Conservation (phyloP, 768 basidiomycete genomes). For the Lentinula sp. region DNA sequence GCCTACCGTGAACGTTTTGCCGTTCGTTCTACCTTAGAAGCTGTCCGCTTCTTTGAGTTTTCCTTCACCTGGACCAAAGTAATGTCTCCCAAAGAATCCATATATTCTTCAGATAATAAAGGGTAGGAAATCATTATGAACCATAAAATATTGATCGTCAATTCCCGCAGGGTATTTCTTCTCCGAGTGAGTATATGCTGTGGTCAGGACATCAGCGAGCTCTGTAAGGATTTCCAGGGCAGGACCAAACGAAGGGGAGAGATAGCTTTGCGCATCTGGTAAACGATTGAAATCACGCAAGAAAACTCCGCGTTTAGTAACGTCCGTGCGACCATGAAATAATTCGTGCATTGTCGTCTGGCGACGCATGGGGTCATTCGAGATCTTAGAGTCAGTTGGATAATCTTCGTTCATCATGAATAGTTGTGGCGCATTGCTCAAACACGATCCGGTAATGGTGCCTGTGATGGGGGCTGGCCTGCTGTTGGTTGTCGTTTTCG, state of each 20-base stretch:
- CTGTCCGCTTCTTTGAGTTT: too few species aligned
- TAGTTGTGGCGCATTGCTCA: not conserved
- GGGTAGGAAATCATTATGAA: not conserved
- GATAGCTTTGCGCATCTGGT: not conserved
- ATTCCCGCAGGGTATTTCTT: not conserved
- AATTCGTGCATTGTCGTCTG: not conserved
- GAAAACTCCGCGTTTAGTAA: not conserved
- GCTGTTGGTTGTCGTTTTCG: not conserved
- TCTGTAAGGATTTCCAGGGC: not conserved
- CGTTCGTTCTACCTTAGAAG: too few species aligned
- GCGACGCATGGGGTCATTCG: too few species aligned
- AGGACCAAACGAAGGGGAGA: not conserved
- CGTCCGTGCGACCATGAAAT: not conserved
- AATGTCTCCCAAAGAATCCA: too few species aligned
- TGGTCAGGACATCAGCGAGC: not conserved
- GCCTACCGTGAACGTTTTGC: too few species aligned
- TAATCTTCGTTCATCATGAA: too few species aligned
- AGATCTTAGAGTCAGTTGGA: too few species aligned
- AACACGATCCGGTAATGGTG: not conserved
- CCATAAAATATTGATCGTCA: not conserved
- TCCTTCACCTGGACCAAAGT: too few species aligned
- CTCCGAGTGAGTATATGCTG: not conserved
- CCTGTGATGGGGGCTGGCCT: not conserved
- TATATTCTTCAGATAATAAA: not conserved
- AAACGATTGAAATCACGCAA: not conserved